Evolutionary conservation across 2,329 filamentous ascomycete species (phyloP), one percentile per base, ranked within the genome.

Genomic region (Camillea tinctor): DNA sequence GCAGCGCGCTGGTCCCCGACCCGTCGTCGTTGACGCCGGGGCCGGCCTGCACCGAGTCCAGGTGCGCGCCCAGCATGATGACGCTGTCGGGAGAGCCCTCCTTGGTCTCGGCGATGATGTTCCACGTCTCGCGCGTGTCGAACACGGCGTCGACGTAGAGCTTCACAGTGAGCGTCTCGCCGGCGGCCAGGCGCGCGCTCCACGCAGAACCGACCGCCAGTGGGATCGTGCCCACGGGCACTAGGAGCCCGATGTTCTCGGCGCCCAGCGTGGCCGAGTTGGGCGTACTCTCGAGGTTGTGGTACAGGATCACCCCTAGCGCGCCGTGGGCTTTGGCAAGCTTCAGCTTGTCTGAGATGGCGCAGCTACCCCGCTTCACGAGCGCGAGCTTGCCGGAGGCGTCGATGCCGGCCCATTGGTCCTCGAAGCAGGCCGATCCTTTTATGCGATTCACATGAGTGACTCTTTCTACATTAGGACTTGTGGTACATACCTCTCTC

Each of bases 221-320:
- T 5, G 71, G 65, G 36, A 79, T 72, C 1, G 77, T 71, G 8
- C 71, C 77, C 4, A 76, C 73, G 9, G 78, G 75, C 9, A 75
- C 70, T 4, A 78, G 67, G 19, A 69, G 65, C 7, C 71, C 71
- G 24, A 73, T 62, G 66, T 75, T 77, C 64, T 74, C 73, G 0
- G 75, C 76, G 19, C 81, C 79, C 2, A 89, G 77, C 0, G 85
- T 88, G 7, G 84, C 86, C 22, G 76, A 74, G 1, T 79, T 71
- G 3, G 76, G 70, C 9, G 69, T 64, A 0, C 83, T 85, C 0
- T 80, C 74, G 2, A 74, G 77, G 63, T 89, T 86, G 78, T 90
- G 85, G 71, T 87, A 88, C 54, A 90, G 78, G 26, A 90, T 73
- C 0, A 81, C 78, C 49, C 73, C 79, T 1, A 76, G 49, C 2